Evolutionary conservation across 2,329 filamentous ascomycete genomes (phyloP).

Genomic region (Hymenoscyphus albidus): DNA sequence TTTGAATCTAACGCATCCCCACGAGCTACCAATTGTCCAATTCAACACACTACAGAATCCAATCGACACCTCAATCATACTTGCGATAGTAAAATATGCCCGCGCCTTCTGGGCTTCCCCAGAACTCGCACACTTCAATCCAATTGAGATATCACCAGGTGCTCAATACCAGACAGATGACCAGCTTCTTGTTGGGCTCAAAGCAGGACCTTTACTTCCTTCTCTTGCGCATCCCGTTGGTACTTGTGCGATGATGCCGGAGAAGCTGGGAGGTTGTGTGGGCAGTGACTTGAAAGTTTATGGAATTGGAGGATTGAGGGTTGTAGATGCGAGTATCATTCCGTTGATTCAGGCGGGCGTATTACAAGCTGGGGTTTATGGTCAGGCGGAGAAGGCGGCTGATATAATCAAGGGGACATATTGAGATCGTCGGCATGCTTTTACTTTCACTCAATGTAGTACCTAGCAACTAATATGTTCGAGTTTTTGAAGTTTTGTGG

Average conservation of each 20-base stretch:
- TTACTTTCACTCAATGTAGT: no score
- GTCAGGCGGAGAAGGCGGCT: slow-evolving; percentile 6
- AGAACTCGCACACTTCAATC: slow-evolving; percentile 32
- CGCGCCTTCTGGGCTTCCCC: slow-evolving; percentile 16
- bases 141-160: slow-evolving; percentile 35
- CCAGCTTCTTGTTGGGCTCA: slow-evolving; percentile 29
- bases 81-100: slow-evolving; percentile 11
- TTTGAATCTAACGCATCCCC: slow-evolving; percentile 28
- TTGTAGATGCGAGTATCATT: slow-evolving; percentile 14
- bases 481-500: no score
- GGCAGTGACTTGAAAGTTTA: slow-evolving; percentile 18
- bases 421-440: neutral
- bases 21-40: slow-evolving; percentile 34
- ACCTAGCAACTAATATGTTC: no score
- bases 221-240: slow-evolving; percentile 39
- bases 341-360: neutral
- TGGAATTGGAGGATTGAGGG: slow-evolving; percentile 16
- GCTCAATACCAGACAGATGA: slow-evolving; percentile 25
- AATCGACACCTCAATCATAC: slow-evolving; percentile 36
- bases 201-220: slow-evolving; percentile 31
- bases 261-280: slow-evolving; percentile 19
- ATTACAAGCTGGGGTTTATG: slow-evolving; percentile 9
- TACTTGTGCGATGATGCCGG: slow-evolving; percentile 18
- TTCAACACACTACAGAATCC: slow-evolving; percentile 37
- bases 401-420: slow-evolving; percentile 1